Percentiles rank a stretch among this genome's conserved stretches.
phyloP scores from a whole-genome alignment of 306 rosid species.

The Dryas octopetala region DNA sequence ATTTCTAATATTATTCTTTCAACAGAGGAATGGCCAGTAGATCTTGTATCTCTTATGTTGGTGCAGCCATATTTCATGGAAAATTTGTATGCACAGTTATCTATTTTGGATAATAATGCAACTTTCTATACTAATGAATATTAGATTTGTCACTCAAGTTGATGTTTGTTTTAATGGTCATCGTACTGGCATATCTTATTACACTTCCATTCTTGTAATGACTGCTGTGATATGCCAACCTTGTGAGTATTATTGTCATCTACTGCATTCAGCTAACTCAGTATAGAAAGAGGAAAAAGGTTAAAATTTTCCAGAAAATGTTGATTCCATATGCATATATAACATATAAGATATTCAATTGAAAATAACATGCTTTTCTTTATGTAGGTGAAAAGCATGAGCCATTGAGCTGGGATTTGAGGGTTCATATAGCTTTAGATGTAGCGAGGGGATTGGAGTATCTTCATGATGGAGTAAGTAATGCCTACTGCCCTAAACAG shows the following conservation, averaged over 20 bases:
- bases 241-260: not conserved
- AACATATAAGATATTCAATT: not conserved
- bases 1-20: too few species aligned
- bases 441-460: slow-evolving; percentile 96
- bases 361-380: slow-evolving; percentile 4
- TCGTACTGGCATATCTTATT: too few species aligned
- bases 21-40: too few species aligned
- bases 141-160: not conserved
- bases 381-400: slow-evolving; percentile 59
- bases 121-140: not conserved
- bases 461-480: slow-evolving; percentile 97
- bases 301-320: not conserved
- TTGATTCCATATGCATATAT: not conserved
- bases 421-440: slow-evolving; percentile 84
- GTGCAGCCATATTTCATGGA: too few species aligned
- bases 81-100: too few species aligned
- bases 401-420: slow-evolving; percentile 78
- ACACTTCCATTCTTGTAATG: not conserved
- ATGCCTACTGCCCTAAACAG: slow-evolving; percentile 18
- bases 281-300: not conserved
- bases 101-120: too few species aligned
- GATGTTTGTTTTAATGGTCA: not conserved
- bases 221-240: not conserved
- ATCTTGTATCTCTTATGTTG: too few species aligned
- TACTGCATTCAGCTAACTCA: not conserved